Evolutionary conservation across 352 stramenopile species (phyloP), one percentile per base, ranked within the genome.

Genomic region (Discostella stelligera): DNA sequence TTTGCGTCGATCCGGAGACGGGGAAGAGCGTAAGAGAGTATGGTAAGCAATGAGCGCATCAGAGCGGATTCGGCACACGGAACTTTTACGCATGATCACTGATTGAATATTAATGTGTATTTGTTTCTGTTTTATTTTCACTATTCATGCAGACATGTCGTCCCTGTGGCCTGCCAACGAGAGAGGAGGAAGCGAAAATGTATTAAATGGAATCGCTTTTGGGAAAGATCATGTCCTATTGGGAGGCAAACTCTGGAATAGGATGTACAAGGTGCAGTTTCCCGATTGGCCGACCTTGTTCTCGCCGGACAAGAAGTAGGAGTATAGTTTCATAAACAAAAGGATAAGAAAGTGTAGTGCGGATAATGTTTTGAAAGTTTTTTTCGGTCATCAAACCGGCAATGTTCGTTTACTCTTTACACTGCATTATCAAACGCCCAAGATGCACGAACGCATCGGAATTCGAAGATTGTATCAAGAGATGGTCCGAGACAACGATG

Each of bases 201-300:
- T 98, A 63, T 87, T 98, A n/a, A 98, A 98, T 70, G 95, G 95
- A 37, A 98, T 98, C 72, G 95, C 95, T 5, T 94, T 98, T 59
- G 95, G 96, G n/a, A 85, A 90, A 30, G 88, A 93, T 46, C 87
- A 96, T 23, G 94, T 98, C 50, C 96, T 97, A 83, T 62, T 98
- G 50, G 98, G 95, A 50, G 95, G 95, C 18, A 98, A 98, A 78
- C 84, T 91, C 18, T 98, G 95, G 95, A 87, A 91, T 70, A 78
- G 79, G 37, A 94, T 98, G 63, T 98, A 95, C 80, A 96, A 95
- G 77, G 85, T 98, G 14, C 44, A 18, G 21, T 85, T 85, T 52
- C 23, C 37, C 16, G 72, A 85, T 52, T 85, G 78, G 78, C 66
- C 78, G 48, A 79, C 68, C 16, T 49, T 85, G 18, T 85, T 82